A percentile compares a stretch with the other conserved stretches of the same genome.
These are phyloP conservation scores for Guyanaporus albipodus DNA, from an alignment of 768 basidiomycete species.

Conservation along the genomic window DNA sequence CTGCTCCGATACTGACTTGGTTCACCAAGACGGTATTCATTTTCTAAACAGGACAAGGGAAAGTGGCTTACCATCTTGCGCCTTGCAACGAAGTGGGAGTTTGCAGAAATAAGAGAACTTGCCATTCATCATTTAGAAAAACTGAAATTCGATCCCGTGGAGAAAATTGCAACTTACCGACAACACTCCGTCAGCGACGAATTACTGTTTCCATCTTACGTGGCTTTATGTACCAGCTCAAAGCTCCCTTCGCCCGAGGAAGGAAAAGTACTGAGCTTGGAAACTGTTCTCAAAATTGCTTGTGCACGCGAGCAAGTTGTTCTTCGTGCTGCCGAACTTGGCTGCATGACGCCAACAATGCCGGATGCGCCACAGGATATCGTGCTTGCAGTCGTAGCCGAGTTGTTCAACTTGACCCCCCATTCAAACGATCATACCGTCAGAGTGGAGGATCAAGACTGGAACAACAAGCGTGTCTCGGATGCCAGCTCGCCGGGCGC, in stretches of 20 bases:
- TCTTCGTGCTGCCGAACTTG: constrained; percentile 33
- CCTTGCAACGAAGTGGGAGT: constrained; percentile 54
- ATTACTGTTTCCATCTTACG: constrained; percentile 51
- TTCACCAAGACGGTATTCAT: constrained; percentile 45
- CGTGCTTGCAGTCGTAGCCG: constrained; percentile 27
- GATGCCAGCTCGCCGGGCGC: not conserved
- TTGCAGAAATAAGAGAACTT: constrained; percentile 45
- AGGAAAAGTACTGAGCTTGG: constrained; percentile 52
- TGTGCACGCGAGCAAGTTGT: constrained; percentile 46
- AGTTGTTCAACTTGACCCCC: constrained; percentile 30
- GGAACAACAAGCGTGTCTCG: not conserved
- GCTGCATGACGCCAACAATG: constrained; percentile 26
- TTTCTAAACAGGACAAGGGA: constrained; percentile 45
- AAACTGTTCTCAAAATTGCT: constrained; percentile 50
- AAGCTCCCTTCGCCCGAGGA: constrained; percentile 52
- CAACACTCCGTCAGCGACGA: constrained; percentile 43
- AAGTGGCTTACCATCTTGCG: constrained; percentile 55
- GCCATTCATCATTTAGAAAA: constrained; percentile 56
- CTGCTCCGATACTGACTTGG: not conserved
- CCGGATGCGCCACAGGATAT: constrained; percentile 26
- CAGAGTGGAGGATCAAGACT: constrained; percentile 6
- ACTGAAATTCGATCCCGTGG: constrained; percentile 42
- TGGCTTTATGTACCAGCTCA: constrained; percentile 46
- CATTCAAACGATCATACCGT: constrained; percentile 3
- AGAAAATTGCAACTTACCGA: constrained; percentile 57